These are phyloP conservation scores for Nephromyces sp. DNA, from an alignment of 169 alveolate genomes.

Conservation along the genomic window DNA sequence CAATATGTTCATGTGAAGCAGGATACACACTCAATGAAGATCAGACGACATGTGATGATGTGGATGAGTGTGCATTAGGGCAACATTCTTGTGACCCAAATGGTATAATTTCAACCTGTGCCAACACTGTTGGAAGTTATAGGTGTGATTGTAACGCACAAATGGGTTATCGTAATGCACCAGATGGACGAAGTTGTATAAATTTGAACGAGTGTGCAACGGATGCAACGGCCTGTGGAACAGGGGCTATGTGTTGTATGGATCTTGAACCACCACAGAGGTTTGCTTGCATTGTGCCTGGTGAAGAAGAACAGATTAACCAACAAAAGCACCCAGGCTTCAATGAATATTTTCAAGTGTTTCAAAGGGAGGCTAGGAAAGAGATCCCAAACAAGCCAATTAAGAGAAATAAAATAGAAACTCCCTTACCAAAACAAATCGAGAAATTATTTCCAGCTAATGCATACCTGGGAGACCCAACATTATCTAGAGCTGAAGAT, in stretches of 20 bases:
- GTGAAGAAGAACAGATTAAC: background rate
- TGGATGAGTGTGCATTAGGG: slow-evolving; percentile 35
- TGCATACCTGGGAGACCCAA: too few relatives aligned
- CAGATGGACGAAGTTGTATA: slow-evolving; percentile 33
- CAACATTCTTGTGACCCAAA: slow-evolving; percentile 39
- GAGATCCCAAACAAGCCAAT: too few relatives aligned
- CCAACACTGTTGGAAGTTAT: slow-evolving; percentile 39
- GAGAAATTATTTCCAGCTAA: background rate
- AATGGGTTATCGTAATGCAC: slow-evolving; percentile 23
- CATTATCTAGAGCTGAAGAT: too few relatives aligned
- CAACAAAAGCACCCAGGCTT: background rate
- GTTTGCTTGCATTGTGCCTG: slow-evolving; percentile 23
- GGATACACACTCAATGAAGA: slow-evolving; percentile 34
- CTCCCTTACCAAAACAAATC: too few relatives aligned
- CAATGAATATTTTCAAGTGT: background rate
- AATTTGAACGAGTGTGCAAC: slow-evolving; percentile 44
- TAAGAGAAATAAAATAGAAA: too few relatives aligned
- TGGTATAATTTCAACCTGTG: slow-evolving; percentile 32
- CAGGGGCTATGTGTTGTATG: slow-evolving; percentile 36
- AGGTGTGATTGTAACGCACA: slow-evolving; percentile 38
- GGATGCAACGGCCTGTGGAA: slow-evolving; percentile 44
- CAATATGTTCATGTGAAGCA: slow-evolving; percentile 33
- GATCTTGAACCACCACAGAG: slow-evolving; percentile 46
- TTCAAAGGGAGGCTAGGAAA: background rate
- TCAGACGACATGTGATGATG: slow-evolving; percentile 37